Conservation (phyloP, 148 eudicot genomes). For the Mesembryanthemum crystallinum region DNA sequence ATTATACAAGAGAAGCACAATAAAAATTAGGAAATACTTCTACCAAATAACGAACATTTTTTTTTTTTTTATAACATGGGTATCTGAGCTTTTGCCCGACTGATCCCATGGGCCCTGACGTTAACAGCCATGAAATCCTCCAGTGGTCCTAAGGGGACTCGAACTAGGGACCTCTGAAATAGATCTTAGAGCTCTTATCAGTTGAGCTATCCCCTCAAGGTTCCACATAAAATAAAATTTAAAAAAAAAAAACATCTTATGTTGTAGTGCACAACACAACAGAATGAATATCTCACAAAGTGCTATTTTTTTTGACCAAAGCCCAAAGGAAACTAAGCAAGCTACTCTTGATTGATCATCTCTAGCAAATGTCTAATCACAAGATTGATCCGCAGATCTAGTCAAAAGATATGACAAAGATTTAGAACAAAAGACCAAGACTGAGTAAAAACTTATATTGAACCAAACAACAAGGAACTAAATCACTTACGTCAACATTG, state of each 20-base stretch:
- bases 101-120: too few species aligned
- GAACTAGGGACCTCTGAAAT: too few species aligned
- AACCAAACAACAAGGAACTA: background rate
- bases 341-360: background rate
- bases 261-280: background rate
- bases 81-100: too few species aligned
- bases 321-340: background rate
- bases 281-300: background rate
- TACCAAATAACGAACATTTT: too few species aligned
- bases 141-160: too few species aligned
- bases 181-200: too few species aligned
- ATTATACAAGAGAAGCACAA: background rate
- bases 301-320: background rate
- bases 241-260: background rate
- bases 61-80: too few species aligned
- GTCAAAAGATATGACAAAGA: slow-evolving; percentile 6
- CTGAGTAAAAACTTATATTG: background rate
- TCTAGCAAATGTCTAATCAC: background rate
- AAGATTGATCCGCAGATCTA: background rate
- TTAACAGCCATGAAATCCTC: too few species aligned
- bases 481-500: slow-evolving; percentile 65
- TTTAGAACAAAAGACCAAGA: background rate
- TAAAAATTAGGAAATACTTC: too few species aligned
- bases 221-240: too few species aligned
- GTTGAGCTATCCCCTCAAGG: too few species aligned